Evolutionary conservation across 2,329 filamentous ascomycete species (phyloP), one percentile per base, ranked within the genome.

Genomic region (Alternaria triticina): DNA sequence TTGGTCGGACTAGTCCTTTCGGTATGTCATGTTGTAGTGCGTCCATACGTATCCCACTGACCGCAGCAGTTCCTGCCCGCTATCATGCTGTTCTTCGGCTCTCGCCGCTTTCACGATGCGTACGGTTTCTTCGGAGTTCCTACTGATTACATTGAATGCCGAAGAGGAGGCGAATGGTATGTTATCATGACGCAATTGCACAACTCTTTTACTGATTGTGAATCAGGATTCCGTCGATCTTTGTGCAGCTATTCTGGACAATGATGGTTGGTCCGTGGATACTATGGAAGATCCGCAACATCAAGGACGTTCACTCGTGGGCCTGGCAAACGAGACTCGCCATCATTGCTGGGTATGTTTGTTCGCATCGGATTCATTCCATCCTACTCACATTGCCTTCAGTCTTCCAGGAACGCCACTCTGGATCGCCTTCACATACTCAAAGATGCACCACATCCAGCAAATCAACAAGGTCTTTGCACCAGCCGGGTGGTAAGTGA

Each of bases 111-210:
- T 70, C 89, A 91, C 72, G 74, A 66, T 1, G 61, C 80, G 12
- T 84, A 83, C 6, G 90, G 88, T 50, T 86, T 88, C 13, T 84
- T 84, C 65, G 84, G 88, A 45, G 79, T 83, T 50, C 43, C 82
- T 58, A 79, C 82, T 22, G 77, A 80, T 40, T 83, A 84, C 67
- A 76, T 79, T 54, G 62, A 74, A 61, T 84, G 80, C 67, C 74
- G 83, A 67, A 69, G 77, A 61, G 90, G 90, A 9, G 89, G 86
- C 84, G 90, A 92, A 81, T 92, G 90, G 90, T 86, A 77, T 51
- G 73, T 66, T 8, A 36, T 6, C 3, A 9, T 36, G 70, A 58
- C 6, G 15, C 2, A 10, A 10, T 47, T n/a, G 20, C 20, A 10
- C 8, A 8, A 45, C 6, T 9, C 28, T 17, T 36, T 17, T 12